These are phyloP conservation scores for Epicoccum sorghinum DNA, from an alignment of 2,329 filamentous ascomycete species.

Conservation along the genomic window DNA sequence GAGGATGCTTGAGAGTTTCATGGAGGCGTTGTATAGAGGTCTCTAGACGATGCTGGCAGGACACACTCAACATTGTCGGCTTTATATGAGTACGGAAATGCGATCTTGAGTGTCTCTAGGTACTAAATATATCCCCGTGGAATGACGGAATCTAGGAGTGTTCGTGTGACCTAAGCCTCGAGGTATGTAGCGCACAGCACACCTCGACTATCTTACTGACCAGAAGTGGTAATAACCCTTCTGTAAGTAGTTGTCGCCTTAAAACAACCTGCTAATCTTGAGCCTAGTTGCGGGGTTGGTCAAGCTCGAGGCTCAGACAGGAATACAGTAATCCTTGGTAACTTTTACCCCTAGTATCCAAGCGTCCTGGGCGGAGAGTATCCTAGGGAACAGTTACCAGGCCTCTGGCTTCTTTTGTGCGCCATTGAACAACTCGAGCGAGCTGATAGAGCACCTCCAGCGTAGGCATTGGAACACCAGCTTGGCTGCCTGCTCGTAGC, in stretches of 20 bases:
- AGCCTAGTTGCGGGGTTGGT: not conserved
- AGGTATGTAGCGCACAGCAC: constrained; percentile 3
- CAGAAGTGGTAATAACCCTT: not conserved
- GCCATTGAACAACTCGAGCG: constrained; percentile 57
- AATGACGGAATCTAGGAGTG: not conserved
- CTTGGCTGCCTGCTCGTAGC: constrained; percentile 56
- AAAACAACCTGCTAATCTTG: not conserved
- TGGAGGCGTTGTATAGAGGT: not conserved
- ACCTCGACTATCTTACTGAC: not conserved
- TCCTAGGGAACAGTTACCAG: constrained; percentile 38
- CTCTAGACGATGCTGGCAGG: no score
- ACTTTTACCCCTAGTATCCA: not conserved
- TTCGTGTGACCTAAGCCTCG: constrained; percentile 8
- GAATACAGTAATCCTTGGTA: not conserved
- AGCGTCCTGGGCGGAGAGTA: not conserved
- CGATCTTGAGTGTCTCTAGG: not conserved
- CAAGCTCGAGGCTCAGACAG: not conserved
- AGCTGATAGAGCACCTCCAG: constrained; percentile 57
- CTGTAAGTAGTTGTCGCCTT: not conserved
- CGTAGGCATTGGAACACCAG: constrained; percentile 59
- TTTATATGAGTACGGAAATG: no score
- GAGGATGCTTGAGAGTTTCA: not conserved
- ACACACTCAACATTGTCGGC: no score
- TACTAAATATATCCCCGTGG: not conserved
- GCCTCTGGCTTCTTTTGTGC: constrained; percentile 54